A percentile compares a stretch with the other conserved stretches of the same genome.
Evolutionary conservation across 371 early-diverging fungal species (phyloP).

Genomic region (Dinochytrium kinnereticum): DNA sequence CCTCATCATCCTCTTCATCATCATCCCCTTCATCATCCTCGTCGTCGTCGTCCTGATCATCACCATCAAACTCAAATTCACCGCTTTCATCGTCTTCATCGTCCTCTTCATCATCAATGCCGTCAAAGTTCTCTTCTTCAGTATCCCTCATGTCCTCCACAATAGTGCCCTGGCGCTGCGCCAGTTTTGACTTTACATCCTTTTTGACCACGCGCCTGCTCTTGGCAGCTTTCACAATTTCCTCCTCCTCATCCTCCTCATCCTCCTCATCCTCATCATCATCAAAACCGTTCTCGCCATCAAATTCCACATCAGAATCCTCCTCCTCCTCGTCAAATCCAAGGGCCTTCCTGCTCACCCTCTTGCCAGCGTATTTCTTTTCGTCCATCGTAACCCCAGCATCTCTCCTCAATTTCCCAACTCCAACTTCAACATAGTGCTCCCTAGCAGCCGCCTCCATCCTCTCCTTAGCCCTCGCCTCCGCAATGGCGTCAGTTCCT

Average conservation of each 20-base stretch:
- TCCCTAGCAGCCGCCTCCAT: slow-evolving; percentile 18
- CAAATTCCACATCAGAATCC: slow-evolving; percentile 4
- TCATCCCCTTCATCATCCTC: slow-evolving; percentile 32
- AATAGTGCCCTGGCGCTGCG: not conserved
- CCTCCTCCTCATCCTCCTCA: slow-evolving; percentile 14
- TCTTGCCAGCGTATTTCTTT: slow-evolving; percentile 36
- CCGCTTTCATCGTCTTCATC: slow-evolving; percentile 32
- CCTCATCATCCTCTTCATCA: slow-evolving; percentile 23
- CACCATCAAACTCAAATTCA: slow-evolving; percentile 31
- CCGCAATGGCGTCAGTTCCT: slow-evolving; percentile 48
- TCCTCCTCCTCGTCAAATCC: slow-evolving; percentile 15
- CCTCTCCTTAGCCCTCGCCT: slow-evolving; percentile 42
- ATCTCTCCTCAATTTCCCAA: slow-evolving; percentile 59
- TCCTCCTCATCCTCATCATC: slow-evolving; percentile 41
- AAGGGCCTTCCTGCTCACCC: slow-evolving; percentile 29
- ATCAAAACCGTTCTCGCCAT: not conserved
- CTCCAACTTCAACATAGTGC: slow-evolving; percentile 60
- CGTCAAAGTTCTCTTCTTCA: slow-evolving; percentile 16
- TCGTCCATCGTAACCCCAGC: slow-evolving; percentile 42
- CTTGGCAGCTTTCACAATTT: not conserved
- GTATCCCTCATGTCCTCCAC: slow-evolving; percentile 9
- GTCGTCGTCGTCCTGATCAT: slow-evolving; percentile 28
- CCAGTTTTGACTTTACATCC: not conserved
- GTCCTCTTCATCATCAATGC: slow-evolving; percentile 21
- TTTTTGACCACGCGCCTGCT: not conserved